A percentile compares a stretch with the other conserved stretches of the same genome.
Evolutionary conservation across 75 land plant genomes (phyloP).

Genomic region (Pinus tabuliformis): DNA sequence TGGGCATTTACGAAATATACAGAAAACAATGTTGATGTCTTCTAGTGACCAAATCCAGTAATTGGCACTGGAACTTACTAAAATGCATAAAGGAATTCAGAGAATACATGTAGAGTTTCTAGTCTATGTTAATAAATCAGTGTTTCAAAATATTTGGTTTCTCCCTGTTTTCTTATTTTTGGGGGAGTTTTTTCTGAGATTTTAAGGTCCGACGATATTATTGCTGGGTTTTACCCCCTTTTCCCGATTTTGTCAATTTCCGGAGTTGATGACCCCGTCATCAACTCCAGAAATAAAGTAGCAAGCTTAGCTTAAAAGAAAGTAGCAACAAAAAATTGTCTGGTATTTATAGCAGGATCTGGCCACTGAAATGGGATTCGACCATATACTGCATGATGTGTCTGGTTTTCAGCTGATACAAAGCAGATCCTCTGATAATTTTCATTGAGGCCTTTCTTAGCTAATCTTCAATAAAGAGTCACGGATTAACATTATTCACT

Average conservation of each 20-base stretch:
- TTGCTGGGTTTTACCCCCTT: too few species aligned
- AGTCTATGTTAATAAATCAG: background rate
- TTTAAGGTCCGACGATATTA: too few species aligned
- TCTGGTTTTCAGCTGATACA: background rate
- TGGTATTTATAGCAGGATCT: background rate
- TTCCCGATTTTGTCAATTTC: too few species aligned
- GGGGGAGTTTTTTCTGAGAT: too few species aligned
- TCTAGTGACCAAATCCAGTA: background rate
- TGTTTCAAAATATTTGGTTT: too few species aligned
- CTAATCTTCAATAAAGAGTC: background rate
- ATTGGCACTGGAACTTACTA: background rate
- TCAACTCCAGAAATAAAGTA: too few species aligned
- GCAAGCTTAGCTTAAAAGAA: too few species aligned
- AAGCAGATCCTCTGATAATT: background rate
- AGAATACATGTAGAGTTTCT: background rate
- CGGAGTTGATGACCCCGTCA: too few species aligned
- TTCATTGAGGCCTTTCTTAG: background rate
- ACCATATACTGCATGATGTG: too few species aligned
- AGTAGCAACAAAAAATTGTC: background rate
- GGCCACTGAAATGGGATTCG: background rate
- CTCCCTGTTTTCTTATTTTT: too few species aligned
- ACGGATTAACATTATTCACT: background rate
- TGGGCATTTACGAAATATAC: background rate
- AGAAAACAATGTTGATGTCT: background rate
- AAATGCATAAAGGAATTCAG: background rate